Evolutionary conservation across 306 rosid species (phyloP), one percentile per base, ranked within the genome.

Genomic region (Cucumis hystrix): DNA sequence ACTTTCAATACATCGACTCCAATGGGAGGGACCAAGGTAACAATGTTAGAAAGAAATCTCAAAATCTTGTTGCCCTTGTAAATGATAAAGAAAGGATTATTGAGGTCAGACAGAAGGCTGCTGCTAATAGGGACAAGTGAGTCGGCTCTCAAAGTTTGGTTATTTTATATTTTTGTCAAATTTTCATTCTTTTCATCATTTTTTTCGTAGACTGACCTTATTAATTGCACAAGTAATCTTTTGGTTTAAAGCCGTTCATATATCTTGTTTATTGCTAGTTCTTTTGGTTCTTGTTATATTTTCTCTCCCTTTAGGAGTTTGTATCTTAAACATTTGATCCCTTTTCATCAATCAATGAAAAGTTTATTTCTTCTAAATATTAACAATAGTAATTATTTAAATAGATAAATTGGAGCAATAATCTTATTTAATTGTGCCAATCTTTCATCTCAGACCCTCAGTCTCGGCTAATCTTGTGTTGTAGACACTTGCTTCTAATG

Each of bases 1-100:
- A 84, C 60, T 93, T 93, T 83, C 96, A 87, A 80, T 93, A 93
- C 83, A 88, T 91, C 69, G 98, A 93, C 85, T 93, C 98, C 52
- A 85, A 90, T 77, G 98, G 96, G 87, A 88, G 87, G 87, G 97
- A 93, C 76, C 98, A 93, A 87, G 98, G 98, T 77, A 89, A 85
- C 90, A 93, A 93, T 81, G 91, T 93, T 59, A 87, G 98, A 84
- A 91, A 83, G 89, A 93, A 89, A 83, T 91, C 98, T 72, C 98
- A 88, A 85, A 87, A 84, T 86, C 90, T 93, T 52, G 89, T 93
- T 75, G 85, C 66, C 64, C 92, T 93, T 78, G 98, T 93, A 83
- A 93, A 88, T 83, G 98, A 93, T 81, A 91, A 91, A 82, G 98
- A 93, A 81, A 89, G 87, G 79, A 84, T 91, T 75, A 82, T 77